Evolutionary conservation across 2,329 filamentous ascomycete genomes (phyloP).

Genomic region (Chaetomiaceae sp.): DNA sequence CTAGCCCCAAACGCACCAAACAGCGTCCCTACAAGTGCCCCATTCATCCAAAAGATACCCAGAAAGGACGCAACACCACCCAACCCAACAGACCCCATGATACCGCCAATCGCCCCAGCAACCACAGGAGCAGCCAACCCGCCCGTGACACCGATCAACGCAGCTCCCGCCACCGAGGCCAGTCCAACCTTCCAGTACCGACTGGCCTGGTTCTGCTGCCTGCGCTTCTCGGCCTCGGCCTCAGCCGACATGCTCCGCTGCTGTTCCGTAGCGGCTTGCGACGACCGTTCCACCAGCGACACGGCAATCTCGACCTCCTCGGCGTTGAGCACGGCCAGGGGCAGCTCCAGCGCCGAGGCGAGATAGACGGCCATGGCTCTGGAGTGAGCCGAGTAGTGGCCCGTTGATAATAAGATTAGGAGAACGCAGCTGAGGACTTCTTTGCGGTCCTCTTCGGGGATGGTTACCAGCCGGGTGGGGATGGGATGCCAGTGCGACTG

Average conservation of each 20-base stretch:
- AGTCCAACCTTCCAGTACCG: conserved; percentile 88
- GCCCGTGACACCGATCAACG: conserved; percentile 85
- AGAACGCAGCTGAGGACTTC: conserved; percentile 66
- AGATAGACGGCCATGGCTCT: conserved; percentile 64
- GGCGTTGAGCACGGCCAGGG: conserved; percentile 56
- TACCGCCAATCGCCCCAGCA: conserved; percentile 75
- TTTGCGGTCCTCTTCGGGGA: conserved; percentile 54
- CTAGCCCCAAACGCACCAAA: conserved; percentile 87
- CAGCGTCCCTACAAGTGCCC: conserved; percentile 77
- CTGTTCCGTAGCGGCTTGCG: conserved; percentile 32
- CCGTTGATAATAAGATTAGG: conserved; percentile 65
- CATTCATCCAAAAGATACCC: conserved; percentile 80
- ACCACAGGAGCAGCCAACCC: conserved; percentile 86
- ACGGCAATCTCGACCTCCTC: conserved; percentile 74
- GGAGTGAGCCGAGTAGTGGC: conserved; percentile 72
- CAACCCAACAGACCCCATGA: conserved; percentile 81
- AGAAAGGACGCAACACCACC: conserved; percentile 83
- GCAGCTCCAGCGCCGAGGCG: conserved; percentile 61
- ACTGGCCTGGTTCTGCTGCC: conserved; percentile 63
- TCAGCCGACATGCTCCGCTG: conserved; percentile 62
- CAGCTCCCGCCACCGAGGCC: conserved; percentile 82
- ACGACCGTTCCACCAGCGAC: conserved; percentile 64
- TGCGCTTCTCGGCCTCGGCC: conserved; percentile 68
- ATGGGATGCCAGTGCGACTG: conserved; percentile 51
- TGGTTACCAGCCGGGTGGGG: conserved; percentile 49